A percentile compares a stretch with the other conserved stretches of the same genome.
These are phyloP conservation scores for Aureobasidium zeae DNA, from an alignment of 2,329 filamentous ascomycete genomes.

Conservation along the genomic window DNA sequence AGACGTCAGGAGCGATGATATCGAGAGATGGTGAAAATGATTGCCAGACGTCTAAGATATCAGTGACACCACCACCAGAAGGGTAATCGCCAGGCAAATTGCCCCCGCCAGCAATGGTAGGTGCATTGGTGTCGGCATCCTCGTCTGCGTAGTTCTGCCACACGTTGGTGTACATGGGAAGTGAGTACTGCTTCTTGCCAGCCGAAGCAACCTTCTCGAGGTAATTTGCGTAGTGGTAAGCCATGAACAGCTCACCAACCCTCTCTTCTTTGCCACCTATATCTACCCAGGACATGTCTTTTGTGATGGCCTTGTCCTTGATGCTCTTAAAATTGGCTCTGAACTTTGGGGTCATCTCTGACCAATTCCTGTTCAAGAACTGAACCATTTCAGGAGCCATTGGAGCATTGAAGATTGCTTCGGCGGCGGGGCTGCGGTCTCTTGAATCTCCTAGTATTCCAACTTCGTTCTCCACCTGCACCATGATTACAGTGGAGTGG, in stretches of 20 bases:
- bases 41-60: conserved; percentile 40
- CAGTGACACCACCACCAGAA: conserved; percentile 37
- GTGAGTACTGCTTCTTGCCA: conserved; percentile 33
- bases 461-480: conserved; percentile 50
- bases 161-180: conserved; percentile 40
- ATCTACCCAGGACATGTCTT: conserved; percentile 30
- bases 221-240: conserved; percentile 37
- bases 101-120: conserved; percentile 36
- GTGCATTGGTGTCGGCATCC: conserved; percentile 28
- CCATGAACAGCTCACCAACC: conserved; percentile 43
- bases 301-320: conserved; percentile 12
- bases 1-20: conserved; percentile 41
- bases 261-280: conserved; percentile 32
- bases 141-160: conserved; percentile 37
- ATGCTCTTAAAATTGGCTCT: conserved; percentile 18
- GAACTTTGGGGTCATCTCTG: conserved; percentile 19
- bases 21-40: conserved; percentile 36
- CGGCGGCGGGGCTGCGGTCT: conserved; percentile 36
- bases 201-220: conserved; percentile 34
- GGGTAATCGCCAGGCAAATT: conserved; percentile 39
- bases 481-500: conserved; percentile 46
- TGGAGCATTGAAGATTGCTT: conserved; percentile 33
- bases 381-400: conserved; percentile 32
- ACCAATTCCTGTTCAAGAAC: conserved; percentile 20
- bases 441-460: conserved; percentile 45